Evolutionary conservation across 2,329 filamentous ascomycete genomes (phyloP), one percentile per base, ranked within the genome.

Genomic region (Monilinia laxa): DNA sequence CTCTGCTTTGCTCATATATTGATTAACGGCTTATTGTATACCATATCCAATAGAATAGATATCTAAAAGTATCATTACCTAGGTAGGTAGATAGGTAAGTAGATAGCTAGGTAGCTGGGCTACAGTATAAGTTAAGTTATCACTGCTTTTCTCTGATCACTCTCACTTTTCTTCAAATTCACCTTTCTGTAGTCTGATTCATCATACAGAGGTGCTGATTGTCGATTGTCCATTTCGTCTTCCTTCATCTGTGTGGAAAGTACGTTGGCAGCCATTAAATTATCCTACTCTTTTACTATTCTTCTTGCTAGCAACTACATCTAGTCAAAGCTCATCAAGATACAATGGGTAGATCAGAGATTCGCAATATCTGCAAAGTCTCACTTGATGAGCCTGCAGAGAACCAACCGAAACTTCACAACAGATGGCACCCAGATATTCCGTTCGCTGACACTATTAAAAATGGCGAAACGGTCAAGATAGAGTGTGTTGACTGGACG

Each of bases 341-440:
- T 25, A 59, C 55, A 23, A 85, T 85, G 82, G 79, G 80, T 58
- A 79, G 79, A 75, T 75, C 80, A 73, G 85, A 79, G 51, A 88
- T 94, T 71, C 86, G 91, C 66, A 91, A 87, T 47, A 88, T 87
- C 23, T 85, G 90, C 66, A 90, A 89, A 76, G 89, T 94, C 54
- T 87, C 89, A 74, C 80, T 93, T 38, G 84, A 91, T 67, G 91
- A 85, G 76, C 88, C 89, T 45, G 90, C 90, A 6, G 81, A 83
- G 47, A 85, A 92, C 70, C 90, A 94, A 75, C 78, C 84, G 2
- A 84, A 85, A 62, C 79, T 93, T 12, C 91, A 94, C 79, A 97
- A 97, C 75, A 84, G 93, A 77, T 97, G 93, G 93, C 93, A 97
- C 75, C 93, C 93, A 47, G 93, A 96, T 71, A 89, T 96, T 62